Evolutionary conservation across 2,329 filamentous ascomycete genomes (phyloP).

Genomic region (Drechslerella dactyloides): DNA sequence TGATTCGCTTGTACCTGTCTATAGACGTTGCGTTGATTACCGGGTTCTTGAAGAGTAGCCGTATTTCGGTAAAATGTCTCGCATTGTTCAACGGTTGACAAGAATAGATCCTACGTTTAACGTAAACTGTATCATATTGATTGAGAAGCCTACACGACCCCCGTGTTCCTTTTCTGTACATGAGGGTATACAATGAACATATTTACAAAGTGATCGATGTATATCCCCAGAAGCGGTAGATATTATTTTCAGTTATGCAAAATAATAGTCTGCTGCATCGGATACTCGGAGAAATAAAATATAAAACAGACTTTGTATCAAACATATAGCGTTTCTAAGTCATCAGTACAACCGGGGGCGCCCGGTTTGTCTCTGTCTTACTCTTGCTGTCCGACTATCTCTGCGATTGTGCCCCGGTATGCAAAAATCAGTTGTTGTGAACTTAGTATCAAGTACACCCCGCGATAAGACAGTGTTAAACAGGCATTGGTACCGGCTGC

Average conservation of each 20-base stretch:
- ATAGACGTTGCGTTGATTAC: not conserved
- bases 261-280: not conserved
- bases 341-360: not conserved
- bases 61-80: not conserved
- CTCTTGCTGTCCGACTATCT: too few relatives aligned
- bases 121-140: not conserved
- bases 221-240: not conserved
- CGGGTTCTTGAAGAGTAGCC: not conserved
- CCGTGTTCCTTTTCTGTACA: too few relatives aligned
- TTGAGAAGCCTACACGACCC: not conserved
- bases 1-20: constrained; percentile 6
- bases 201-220: not conserved
- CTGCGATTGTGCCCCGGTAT: too few relatives aligned
- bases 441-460: too few relatives aligned
- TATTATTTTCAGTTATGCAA: not conserved
- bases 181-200: not conserved
- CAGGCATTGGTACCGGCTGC: too few relatives aligned
- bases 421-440: too few relatives aligned
- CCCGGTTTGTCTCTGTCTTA: too few relatives aligned
- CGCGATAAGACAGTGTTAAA: too few relatives aligned
- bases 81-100: not conserved
- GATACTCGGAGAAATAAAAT: not conserved
- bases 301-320: not conserved
- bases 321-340: not conserved
- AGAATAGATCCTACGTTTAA: not conserved